A percentile compares a stretch with the other conserved stretches of the same genome.
Conservation (phyloP, 179 eudicot genomes). For the Amaranthus tricolor region DNA sequence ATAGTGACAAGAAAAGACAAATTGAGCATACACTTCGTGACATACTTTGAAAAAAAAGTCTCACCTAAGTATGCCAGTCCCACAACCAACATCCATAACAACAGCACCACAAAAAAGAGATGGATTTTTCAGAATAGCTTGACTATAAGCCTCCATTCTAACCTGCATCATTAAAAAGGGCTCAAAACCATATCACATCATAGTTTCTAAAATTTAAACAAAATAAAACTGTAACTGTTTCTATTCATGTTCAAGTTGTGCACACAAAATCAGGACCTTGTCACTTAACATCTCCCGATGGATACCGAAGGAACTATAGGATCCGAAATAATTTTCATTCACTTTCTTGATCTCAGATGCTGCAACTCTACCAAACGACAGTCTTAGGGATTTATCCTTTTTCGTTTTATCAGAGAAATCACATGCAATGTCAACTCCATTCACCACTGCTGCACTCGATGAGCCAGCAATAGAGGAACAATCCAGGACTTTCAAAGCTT, state of each 20-base stretch:
- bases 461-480: constrained; percentile 21
- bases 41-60: constrained; percentile 13
- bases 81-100: constrained; percentile 94
- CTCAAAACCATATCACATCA: background rate
- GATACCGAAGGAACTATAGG: constrained; percentile 90
- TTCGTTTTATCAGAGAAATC: constrained; percentile 23
- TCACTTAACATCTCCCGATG: constrained; percentile 97
- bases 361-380: constrained; percentile 38
- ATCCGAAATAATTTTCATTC: constrained; percentile 75
- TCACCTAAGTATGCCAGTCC: constrained; percentile 93
- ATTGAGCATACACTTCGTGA: background rate
- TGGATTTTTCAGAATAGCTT: constrained; percentile 76
- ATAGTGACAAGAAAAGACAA: background rate
- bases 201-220: background rate
- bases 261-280: constrained; percentile 49
- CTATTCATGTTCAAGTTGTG: background rate
- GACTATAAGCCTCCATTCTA: constrained; percentile 80
- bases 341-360: constrained; percentile 55
- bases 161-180: constrained; percentile 45
- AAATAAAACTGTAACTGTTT: background rate
- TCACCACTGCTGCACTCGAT: constrained; percentile 25
- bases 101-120: constrained; percentile 66
- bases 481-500: constrained; percentile 33
- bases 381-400: constrained; percentile 19
- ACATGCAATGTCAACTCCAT: constrained; percentile 24